Evolutionary conservation across 352 stramenopile species (phyloP).

Genomic region (Thalassiosira ordinaria): DNA sequence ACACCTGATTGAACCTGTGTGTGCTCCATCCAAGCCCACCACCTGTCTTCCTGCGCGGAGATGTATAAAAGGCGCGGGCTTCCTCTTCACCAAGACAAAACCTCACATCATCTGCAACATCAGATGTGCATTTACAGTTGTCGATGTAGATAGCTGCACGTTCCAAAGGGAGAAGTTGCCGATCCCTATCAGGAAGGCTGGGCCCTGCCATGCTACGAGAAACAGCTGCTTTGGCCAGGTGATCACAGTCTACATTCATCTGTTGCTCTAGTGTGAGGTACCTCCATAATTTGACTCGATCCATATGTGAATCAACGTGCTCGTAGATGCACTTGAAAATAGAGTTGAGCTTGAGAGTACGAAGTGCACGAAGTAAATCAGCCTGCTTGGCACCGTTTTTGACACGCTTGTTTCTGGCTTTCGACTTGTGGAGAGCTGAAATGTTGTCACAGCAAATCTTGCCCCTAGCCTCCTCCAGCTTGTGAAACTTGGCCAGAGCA

Average conservation of each 20-base stretch:
- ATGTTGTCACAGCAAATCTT: slow-evolving; percentile 35
- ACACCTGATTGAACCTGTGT: slow-evolving; percentile 21
- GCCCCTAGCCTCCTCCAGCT: neutral
- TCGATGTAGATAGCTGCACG: slow-evolving; percentile 15
- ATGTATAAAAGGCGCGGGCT: slow-evolving; percentile 9
- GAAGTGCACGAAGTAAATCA: slow-evolving; percentile 17
- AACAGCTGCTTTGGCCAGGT: slow-evolving; percentile 27
- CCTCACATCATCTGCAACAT: slow-evolving; percentile 1
- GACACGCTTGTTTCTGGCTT: neutral
- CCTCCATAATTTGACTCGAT: slow-evolving; percentile 1
- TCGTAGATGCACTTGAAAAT: slow-evolving; percentile 8
- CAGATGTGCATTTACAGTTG: slow-evolving; percentile 14
- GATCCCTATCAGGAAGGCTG: too few relatives aligned
- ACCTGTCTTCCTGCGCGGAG: neutral
- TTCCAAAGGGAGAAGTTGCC: slow-evolving; percentile 8
- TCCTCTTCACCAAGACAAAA: slow-evolving; percentile 11
- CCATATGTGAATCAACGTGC: slow-evolving; percentile 27
- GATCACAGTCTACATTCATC: slow-evolving; percentile 28
- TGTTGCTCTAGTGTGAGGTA: slow-evolving; percentile 18
- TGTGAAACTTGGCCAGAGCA: neutral
- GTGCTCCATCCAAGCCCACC: slow-evolving; percentile 5
- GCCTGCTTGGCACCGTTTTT: neutral
- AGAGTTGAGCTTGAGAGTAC: neutral
- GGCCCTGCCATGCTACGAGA: too few relatives aligned
- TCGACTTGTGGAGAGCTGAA: slow-evolving; percentile 12